Base-by-base conservation (phyloP, 768 basidiomycete species). In the Filobasidium floriforme region DNA sequence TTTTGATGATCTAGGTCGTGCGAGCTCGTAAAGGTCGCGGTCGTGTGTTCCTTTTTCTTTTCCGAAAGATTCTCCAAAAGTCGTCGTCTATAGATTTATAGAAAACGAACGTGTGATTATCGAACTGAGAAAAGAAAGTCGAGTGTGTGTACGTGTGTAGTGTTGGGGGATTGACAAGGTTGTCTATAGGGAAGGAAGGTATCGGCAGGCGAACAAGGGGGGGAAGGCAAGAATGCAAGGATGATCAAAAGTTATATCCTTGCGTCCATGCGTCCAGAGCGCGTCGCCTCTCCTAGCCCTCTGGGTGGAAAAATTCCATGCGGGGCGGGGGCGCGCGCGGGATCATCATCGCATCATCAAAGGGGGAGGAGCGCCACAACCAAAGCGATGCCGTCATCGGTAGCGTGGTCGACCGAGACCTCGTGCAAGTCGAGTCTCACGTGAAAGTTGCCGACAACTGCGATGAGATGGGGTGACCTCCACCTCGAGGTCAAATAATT, bases 81-180 rank as follows among this genome's bases (percentile, higher is more conserved):
- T 57, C 54, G 54, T 57, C 54, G 54, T 57, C 54, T 57, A 57
- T 24, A 22, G 14, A 32, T 26, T 15, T 57, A 57, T 57, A 57
- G 54, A 57, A 57, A 57, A 57, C 54, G 54, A 57, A 32, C 22
- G 54, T 57, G 26, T 57, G 29, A 24, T 24, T 15, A 24, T 24
- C 15, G 54, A 32, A 26, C 7, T 24, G 26, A 32, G 54, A 57
- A n/a, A 26, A 57, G 26, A 57, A 24, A 57, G 54, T 19, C 1
- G 54, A 26, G n/a, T 12, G 52, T 54, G 52, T 12, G 14, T 15
- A 19, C 7, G 54, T 57, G n/a, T 24, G 54, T 57, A 57, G 54
- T 57, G 29, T 2, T 6, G 26, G 26, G 54, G 14, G 54, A 32
- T 37, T 37, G 32, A 37, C 32, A 12, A 49, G 46, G 46, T 15